Percentiles rank a stretch among this genome's conserved stretches.
Conservation (phyloP, 768 basidiomycete species). For the Collybiopsis confluens region DNA sequence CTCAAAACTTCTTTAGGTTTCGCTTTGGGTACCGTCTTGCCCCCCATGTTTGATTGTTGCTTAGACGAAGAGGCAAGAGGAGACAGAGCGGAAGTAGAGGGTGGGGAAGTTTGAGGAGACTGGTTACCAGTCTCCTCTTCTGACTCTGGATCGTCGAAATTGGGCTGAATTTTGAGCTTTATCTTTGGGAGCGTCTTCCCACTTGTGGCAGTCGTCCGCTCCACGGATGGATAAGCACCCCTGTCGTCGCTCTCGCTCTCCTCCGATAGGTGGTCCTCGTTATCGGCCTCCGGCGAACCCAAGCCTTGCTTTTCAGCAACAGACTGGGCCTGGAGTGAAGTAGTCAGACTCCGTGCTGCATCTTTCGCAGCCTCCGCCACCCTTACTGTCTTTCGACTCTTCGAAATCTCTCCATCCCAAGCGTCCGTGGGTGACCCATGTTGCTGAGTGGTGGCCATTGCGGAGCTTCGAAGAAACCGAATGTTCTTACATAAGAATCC, state of each 20-base stretch:
- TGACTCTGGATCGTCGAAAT: slow-evolving; percentile 6
- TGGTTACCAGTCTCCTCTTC: slow-evolving; percentile 1
- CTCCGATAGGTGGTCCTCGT: slow-evolving; percentile 1
- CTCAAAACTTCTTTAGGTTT: slow-evolving; percentile 2
- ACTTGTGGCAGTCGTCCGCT: background rate
- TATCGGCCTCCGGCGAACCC: background rate
- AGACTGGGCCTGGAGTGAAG: background rate
- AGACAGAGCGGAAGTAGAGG: background rate
- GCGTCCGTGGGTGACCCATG: background rate
- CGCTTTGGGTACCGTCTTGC: background rate
- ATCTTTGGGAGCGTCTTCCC: slow-evolving; percentile 6
- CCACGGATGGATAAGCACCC: background rate
- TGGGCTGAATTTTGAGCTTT: slow-evolving; percentile 1
- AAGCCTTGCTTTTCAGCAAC: background rate
- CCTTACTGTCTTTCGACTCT: background rate
- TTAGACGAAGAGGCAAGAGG: background rate
- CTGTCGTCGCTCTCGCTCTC: background rate
- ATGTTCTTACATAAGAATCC: too few relatives aligned
- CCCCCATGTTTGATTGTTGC: background rate
- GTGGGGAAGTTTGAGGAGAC: background rate
- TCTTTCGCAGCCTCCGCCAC: background rate
- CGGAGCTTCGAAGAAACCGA: too few relatives aligned
- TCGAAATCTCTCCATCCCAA: background rate
- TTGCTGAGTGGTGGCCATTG: background rate
- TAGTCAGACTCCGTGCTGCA: background rate